Percentiles rank a stretch among this genome's conserved stretches.
phyloP scores from a whole-genome alignment of 228 moss, liverwort and hornwort genomes.

The Sphagnum fallax region DNA sequence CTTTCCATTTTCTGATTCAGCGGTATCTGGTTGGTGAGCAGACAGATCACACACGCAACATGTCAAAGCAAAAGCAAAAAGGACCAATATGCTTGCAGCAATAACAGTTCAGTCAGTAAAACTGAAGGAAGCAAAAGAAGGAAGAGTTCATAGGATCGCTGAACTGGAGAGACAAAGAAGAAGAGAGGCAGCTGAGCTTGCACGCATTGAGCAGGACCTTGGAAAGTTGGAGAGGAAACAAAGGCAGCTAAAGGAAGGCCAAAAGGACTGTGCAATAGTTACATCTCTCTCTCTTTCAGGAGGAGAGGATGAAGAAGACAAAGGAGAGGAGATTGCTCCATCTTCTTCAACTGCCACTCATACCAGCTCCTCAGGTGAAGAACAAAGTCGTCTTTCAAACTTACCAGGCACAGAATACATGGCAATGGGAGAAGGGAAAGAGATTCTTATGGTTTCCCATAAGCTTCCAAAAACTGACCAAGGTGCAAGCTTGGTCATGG shows the following conservation, averaged over 20 bases:
- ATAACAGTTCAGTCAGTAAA: conserved; percentile 39
- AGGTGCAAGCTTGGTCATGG: conserved; percentile 71
- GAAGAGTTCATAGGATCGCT: conserved; percentile 15
- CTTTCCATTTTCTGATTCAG: background rate
- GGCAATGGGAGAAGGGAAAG: conserved; percentile 85
- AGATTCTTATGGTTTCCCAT: conserved; percentile 89
- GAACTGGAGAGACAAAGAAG: conserved; percentile 29
- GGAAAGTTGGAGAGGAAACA: conserved; percentile 23
- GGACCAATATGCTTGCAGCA: conserved; percentile 32
- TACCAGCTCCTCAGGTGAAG: conserved; percentile 49
- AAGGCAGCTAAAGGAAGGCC: conserved; percentile 26
- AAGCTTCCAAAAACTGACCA: conserved; percentile 86
- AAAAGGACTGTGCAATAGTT: conserved; percentile 16
- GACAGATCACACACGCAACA: conserved; percentile 33
- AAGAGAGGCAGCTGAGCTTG: conserved; percentile 26
- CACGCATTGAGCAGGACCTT: conserved; percentile 22
- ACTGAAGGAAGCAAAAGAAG: conserved; percentile 23
- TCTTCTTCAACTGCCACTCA: conserved; percentile 28
- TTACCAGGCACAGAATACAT: conserved; percentile 28
- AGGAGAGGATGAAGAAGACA: conserved; percentile 54
- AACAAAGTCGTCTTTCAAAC: conserved; percentile 35
- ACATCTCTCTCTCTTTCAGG: conserved; percentile 20
- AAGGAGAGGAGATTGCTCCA: conserved; percentile 39
- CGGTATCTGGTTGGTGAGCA: conserved; percentile 1
- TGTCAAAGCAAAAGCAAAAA: conserved; percentile 53